phyloP scores from a whole-genome alignment of 2,329 filamentous ascomycete genomes.

The Penicillium digitatum region DNA sequence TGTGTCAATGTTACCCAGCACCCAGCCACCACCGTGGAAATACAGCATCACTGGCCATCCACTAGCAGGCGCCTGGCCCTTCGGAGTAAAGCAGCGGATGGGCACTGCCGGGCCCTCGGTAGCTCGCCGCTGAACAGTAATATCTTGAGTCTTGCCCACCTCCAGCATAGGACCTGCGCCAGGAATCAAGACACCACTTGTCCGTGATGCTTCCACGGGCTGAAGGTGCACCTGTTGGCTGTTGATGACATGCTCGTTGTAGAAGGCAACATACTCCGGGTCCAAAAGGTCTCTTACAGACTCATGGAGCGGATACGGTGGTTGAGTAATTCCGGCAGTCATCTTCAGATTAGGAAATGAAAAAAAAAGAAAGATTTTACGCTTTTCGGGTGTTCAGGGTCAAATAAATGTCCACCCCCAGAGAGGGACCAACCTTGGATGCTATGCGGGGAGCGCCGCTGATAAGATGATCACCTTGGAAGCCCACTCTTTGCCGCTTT shows the following conservation, averaged over 20 bases:
- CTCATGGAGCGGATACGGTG: slow-evolving; percentile 49
- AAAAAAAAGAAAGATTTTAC: not conserved
- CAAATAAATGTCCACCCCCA: slow-evolving; percentile 1
- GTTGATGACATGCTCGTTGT: slow-evolving; percentile 51
- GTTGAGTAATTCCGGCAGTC: slow-evolving; percentile 23
- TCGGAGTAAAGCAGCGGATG: slow-evolving; percentile 52
- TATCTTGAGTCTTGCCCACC: slow-evolving; percentile 48
- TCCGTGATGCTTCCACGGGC: slow-evolving; percentile 50
- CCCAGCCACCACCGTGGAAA: slow-evolving; percentile 59
- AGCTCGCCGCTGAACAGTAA: slow-evolving; percentile 43
- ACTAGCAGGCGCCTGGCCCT: slow-evolving; percentile 38
- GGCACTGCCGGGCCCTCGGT: slow-evolving; percentile 49
- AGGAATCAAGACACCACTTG: slow-evolving; percentile 51
- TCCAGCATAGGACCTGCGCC: slow-evolving; percentile 49
- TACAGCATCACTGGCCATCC: slow-evolving; percentile 58
- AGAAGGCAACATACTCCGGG: slow-evolving; percentile 52
- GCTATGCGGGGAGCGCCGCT: not conserved
- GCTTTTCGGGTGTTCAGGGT: not conserved
- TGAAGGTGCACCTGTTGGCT: slow-evolving; percentile 55
- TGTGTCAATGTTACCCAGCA: slow-evolving; percentile 55
- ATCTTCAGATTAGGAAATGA: not conserved
- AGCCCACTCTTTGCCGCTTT: not conserved
- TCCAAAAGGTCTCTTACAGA: slow-evolving; percentile 47
- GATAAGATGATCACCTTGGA: slow-evolving; percentile 1
- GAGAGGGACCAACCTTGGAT: not conserved